Evolutionary conservation across 2,329 filamentous ascomycete genomes (phyloP).

Genomic region (Ceratocystis destructans): DNA sequence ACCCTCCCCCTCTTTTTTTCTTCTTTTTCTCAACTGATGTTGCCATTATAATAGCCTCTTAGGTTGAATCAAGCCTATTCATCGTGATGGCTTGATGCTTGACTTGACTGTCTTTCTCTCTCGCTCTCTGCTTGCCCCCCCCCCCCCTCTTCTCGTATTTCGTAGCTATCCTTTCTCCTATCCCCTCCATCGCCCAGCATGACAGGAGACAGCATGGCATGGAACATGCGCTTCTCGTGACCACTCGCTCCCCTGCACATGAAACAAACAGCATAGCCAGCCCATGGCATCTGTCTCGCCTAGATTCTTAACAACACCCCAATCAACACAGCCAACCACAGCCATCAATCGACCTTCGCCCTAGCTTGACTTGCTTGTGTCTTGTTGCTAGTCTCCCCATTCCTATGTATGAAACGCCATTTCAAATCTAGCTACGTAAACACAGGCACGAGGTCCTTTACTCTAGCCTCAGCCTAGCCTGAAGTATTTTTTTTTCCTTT

Average conservation of each 20-base stretch:
- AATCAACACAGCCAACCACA: not conserved
- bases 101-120: too few species aligned
- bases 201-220: not conserved
- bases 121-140: too few species aligned
- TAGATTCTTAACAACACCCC: not conserved
- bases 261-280: not conserved
- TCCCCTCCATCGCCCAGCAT: not conserved
- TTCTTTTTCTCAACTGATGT: too few species aligned
- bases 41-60: too few species aligned
- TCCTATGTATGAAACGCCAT: not conserved
- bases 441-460: not conserved
- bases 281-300: not conserved
- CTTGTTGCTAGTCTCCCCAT: not conserved
- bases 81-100: too few species aligned
- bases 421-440: not conserved
- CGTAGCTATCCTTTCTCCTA: not conserved
- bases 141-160: not conserved
- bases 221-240: not conserved
- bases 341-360: not conserved
- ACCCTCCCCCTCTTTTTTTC: too few species aligned
- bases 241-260: not conserved
- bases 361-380: not conserved
- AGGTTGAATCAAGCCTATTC: too few species aligned
- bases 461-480: too few species aligned
- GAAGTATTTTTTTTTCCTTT: too few species aligned